Conservation (phyloP, 2,329 filamentous ascomycete genomes). For the Sporothrix euskadiensis region DNA sequence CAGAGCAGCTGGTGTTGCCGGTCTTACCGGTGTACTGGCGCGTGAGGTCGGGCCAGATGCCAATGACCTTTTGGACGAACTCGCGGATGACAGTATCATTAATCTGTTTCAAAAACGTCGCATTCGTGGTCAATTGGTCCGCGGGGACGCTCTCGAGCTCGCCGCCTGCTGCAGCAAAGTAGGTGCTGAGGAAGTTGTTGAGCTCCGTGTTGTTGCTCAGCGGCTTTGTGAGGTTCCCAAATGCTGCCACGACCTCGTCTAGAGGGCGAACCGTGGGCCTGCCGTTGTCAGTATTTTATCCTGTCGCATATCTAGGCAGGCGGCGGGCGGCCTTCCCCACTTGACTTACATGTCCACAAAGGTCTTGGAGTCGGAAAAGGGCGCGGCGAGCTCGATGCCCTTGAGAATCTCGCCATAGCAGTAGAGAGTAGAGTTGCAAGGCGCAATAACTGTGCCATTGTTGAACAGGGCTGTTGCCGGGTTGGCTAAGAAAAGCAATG, state of each 20-base stretch:
- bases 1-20: slow-evolving; percentile 49
- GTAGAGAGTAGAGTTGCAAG: slow-evolving; percentile 68
- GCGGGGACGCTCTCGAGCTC: slow-evolving; percentile 59
- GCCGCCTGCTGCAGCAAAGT: slow-evolving; percentile 64
- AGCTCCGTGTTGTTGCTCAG: slow-evolving; percentile 64
- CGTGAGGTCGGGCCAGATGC: slow-evolving; percentile 69
- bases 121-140: slow-evolving; percentile 55
- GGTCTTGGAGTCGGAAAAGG: slow-evolving; percentile 68
- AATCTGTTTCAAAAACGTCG: slow-evolving; percentile 59
- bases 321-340: not conserved
- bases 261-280: slow-evolving; percentile 62
- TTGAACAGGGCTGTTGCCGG: slow-evolving; percentile 53
- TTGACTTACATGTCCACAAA: slow-evolving; percentile 65
- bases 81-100: slow-evolving; percentile 59
- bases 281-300: not conserved
- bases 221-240: slow-evolving; percentile 59
- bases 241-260: slow-evolving; percentile 62
- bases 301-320: not conserved
- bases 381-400: slow-evolving; percentile 62
- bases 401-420: slow-evolving; percentile 65
- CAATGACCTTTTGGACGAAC: slow-evolving; percentile 64
- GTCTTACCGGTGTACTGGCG: slow-evolving; percentile 55
- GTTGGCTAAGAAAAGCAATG: slow-evolving; percentile 18
- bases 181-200: slow-evolving; percentile 59
- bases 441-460: slow-evolving; percentile 61